These are phyloP conservation scores for Symmetrospora coprosmae DNA, from an alignment of 768 basidiomycete species.

Conservation along the genomic window DNA sequence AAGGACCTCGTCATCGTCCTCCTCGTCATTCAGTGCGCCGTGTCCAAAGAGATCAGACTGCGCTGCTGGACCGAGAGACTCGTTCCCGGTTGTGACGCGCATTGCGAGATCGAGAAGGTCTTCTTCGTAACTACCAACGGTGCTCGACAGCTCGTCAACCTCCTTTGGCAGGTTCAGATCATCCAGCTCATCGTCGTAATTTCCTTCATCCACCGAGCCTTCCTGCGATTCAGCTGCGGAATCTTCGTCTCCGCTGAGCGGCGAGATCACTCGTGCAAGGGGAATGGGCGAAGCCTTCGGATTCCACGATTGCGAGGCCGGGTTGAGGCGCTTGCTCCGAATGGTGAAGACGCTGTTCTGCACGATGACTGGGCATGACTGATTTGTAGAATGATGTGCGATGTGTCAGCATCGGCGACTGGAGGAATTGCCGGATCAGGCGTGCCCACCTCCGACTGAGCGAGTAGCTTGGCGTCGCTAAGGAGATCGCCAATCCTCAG, in stretches of 20 bases:
- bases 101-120: conserved; percentile 55
- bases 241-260: conserved; percentile 1
- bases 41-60: conserved; percentile 37
- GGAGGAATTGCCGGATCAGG: not conserved
- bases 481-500: conserved; percentile 83
- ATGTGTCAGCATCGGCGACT: not conserved
- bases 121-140: conserved; percentile 59
- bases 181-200: not conserved
- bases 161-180: not conserved
- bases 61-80: conserved; percentile 27
- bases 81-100: conserved; percentile 44
- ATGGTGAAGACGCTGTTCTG: conserved; percentile 25
- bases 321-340: not conserved
- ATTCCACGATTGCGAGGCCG: not conserved
- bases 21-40: conserved; percentile 40
- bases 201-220: not conserved
- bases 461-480: conserved; percentile 52
- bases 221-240: not conserved
- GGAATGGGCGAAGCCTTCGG: not conserved
- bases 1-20: conserved; percentile 63
- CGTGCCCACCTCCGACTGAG: conserved; percentile 49
- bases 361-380: conserved; percentile 15
- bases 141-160: not conserved
- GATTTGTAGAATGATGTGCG: conserved; percentile 9
- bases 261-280: not conserved